Conservation (phyloP, 257 asterid species). For the Plectranthus barbatus region DNA sequence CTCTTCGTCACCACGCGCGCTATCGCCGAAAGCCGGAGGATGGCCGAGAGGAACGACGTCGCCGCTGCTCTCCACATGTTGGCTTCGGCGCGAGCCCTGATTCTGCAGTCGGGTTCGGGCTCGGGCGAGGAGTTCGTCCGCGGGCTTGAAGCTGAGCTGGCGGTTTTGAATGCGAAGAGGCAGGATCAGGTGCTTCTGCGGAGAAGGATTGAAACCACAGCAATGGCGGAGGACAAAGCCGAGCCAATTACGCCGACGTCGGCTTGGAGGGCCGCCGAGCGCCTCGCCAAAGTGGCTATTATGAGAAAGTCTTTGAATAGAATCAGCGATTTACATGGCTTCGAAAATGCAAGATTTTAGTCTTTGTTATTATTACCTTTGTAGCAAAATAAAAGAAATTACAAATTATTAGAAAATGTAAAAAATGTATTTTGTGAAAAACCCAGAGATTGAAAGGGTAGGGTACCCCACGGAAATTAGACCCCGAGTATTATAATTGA, state of each 20-base stretch:
- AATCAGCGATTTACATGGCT: conserved; percentile 96
- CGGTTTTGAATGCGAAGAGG: conserved; percentile 43
- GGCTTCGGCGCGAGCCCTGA: conserved; percentile 65
- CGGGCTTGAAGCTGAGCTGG: conserved; percentile 73
- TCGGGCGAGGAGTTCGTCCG: conserved; percentile 62
- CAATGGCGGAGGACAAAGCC: conserved; percentile 29
- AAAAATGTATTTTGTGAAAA: conserved; percentile 11
- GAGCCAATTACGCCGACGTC: conserved; percentile 97
- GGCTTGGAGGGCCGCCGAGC: conserved; percentile 99
- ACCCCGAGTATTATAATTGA: conserved; percentile 35
- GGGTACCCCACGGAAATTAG: conserved; percentile 22
- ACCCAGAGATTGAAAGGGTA: conserved; percentile 13
- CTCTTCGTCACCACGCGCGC: conserved; percentile 80
- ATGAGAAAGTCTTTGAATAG: conserved; percentile 88
- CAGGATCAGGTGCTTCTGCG: conserved; percentile 29
- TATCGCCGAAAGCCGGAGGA: conserved; percentile 62
- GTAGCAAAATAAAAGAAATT: conserved; percentile 7
- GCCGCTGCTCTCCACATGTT: conserved; percentile 72
- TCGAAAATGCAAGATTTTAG: conserved; percentile 94
- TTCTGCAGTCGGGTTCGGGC: conserved; percentile 56
- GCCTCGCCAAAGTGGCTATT: conserved; percentile 92
- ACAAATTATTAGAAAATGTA: neutral
- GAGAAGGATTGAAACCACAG: conserved; percentile 16
- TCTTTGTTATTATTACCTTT: conserved; percentile 14
- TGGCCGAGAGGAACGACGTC: conserved; percentile 46